Evolutionary conservation across 495 filamentous ascomycete genomes (phyloP).

Genomic region (Durotheca rogersii): DNA sequence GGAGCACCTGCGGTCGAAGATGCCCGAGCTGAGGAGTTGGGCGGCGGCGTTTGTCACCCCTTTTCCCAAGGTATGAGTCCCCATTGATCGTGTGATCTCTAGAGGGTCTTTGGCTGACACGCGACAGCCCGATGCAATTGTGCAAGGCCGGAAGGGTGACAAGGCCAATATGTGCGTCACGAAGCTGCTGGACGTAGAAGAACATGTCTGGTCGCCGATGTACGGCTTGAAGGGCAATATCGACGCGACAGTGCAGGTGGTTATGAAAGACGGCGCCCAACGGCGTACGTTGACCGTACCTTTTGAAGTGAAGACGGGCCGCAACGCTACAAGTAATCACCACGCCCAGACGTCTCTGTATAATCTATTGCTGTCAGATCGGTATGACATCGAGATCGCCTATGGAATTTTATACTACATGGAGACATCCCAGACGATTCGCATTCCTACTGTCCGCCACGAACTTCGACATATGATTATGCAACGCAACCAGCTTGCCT

Average conservation of each 20-base stretch:
- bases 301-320: slow-evolving; percentile 93
- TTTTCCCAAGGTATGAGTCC: slow-evolving; percentile 62
- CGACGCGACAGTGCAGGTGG: slow-evolving; percentile 95
- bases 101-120: slow-evolving; percentile 17
- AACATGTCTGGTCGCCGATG: slow-evolving; percentile 96
- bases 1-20: slow-evolving; percentile 74
- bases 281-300: slow-evolving; percentile 78
- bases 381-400: slow-evolving; percentile 87
- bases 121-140: slow-evolving; percentile 63
- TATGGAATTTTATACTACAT: slow-evolving; percentile 94
- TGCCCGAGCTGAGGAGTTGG: slow-evolving; percentile 77
- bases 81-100: slow-evolving; percentile 5
- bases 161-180: slow-evolving; percentile 77
- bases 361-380: slow-evolving; percentile 86
- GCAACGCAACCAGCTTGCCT: slow-evolving; percentile 86
- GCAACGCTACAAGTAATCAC: slow-evolving; percentile 72
- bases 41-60: slow-evolving; percentile 74
- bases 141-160: slow-evolving; percentile 74
- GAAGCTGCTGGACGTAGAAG: slow-evolving; percentile 93
- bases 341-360: slow-evolving; percentile 94
- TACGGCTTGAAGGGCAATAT: slow-evolving; percentile 97
- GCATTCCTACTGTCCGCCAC: slow-evolving; percentile 77
- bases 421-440: slow-evolving; percentile 79
- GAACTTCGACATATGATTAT: slow-evolving; percentile 95
- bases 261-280: slow-evolving; percentile 63